Evolutionary conservation across 345 rosid genomes (phyloP), one percentile per base, ranked within the genome.

Genomic region (Mangifera indica): DNA sequence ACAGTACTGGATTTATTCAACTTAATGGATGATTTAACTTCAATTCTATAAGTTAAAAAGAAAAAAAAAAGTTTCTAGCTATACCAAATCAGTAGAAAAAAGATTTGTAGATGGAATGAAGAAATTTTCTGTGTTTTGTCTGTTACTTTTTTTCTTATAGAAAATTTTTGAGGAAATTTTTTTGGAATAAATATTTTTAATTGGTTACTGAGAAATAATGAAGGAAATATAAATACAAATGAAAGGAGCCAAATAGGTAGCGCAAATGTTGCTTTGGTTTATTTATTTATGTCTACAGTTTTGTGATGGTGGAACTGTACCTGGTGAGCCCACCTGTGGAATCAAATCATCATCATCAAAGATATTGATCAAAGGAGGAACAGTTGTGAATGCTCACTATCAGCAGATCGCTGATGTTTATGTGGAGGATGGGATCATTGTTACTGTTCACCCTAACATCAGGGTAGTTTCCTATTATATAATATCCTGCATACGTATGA

Each of bases 351-450:
- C 88, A 42, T 77, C 83, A 26, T 70, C 89, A 5, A 94, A 89
- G 86, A 79, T 94, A 64, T 72, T 94, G 86, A 90, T 94, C 25
- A 90, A 79, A 74, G 98, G 98, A 52, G 98, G 98, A 72, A 92
- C 84, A 5, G 93, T 94, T 53, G 98, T 94, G 71, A 94, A 94
- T 79, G 92, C 97, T 73, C 91, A 92, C 72, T 86, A 81, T 24
- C 93, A 88, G 73, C 85, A 89, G 85, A 54, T 89, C 66, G 88
- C 98, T 81, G 98, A 94, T 82, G 97, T 92, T 70, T 92, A 87
- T 77, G 88, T 90, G 22, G 97, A 94, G 84, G 84, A 90, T 72
- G 98, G 98, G 26, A 72, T 85, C 74, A 81, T 94, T 66, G 84
- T 87, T 37, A 81, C 88, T 0, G 93, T 94, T 45, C 84, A 77